Conservation (phyloP, 306 rosid genomes). For the Echinosophora koreensis region DNA sequence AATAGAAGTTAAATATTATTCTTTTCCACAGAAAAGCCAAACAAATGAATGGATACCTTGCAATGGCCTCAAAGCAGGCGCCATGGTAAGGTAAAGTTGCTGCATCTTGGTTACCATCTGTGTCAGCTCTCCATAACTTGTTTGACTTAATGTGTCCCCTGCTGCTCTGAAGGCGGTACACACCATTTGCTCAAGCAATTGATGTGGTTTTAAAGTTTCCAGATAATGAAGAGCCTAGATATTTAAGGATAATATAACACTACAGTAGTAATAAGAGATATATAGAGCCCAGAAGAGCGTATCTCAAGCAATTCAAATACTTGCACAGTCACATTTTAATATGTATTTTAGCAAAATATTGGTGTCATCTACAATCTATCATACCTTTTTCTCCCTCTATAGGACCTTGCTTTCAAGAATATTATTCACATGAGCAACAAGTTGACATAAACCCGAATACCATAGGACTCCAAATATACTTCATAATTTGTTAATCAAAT, state of each 20-base stretch:
- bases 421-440: not conserved
- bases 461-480: not conserved
- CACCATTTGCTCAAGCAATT: constrained; percentile 88
- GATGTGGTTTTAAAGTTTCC: constrained; percentile 76
- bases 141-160: constrained; percentile 68
- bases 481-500: not conserved
- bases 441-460: not conserved
- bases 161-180: constrained; percentile 80
- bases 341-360: not conserved
- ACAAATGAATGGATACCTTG: constrained; percentile 58
- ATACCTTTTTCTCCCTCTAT: not conserved
- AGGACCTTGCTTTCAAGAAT: not conserved
- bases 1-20: constrained; percentile 38
- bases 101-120: constrained; percentile 72
- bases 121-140: constrained; percentile 73
- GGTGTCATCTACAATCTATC: not conserved
- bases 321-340: not conserved
- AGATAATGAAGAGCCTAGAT: constrained; percentile 78
- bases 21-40: constrained; percentile 1
- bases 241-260: constrained; percentile 34
- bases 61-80: constrained; percentile 67
- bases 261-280: not conserved
- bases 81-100: constrained; percentile 74
- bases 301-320: constrained; percentile 23
- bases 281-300: not conserved